A percentile compares a stretch with the other conserved stretches of the same genome.
Evolutionary conservation across 495 filamentous ascomycete species (phyloP).

Genomic region (Hypoxylon intermedium): DNA sequence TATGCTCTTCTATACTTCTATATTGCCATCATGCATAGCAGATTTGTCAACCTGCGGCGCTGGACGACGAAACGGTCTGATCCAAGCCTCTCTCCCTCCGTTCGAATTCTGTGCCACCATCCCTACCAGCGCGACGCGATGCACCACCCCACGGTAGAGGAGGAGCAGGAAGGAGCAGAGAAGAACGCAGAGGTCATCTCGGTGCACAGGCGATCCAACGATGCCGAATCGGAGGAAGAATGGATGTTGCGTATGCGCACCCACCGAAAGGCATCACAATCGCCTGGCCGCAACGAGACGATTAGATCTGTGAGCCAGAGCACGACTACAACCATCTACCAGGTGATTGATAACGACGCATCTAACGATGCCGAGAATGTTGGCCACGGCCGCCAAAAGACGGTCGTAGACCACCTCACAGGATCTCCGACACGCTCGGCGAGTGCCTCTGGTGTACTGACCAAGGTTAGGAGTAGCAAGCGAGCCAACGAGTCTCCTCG

Average conservation of each 20-base stretch:
- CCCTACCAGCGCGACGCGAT: too few relatives aligned
- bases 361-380: conserved; percentile 63
- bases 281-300: conserved; percentile 51
- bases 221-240: conserved; percentile 80
- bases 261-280: conserved; percentile 61
- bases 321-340: conserved; percentile 65
- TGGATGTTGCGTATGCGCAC: conserved; percentile 72
- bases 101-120: too few relatives aligned
- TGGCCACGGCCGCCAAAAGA: conserved; percentile 65
- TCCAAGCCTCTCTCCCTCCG: too few relatives aligned
- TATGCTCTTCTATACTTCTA: too few relatives aligned
- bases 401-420: conserved; percentile 51
- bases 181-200: conserved; percentile 55
- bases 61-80: too few relatives aligned
- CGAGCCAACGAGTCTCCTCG: conserved; percentile 62
- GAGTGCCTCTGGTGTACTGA: conserved; percentile 70
- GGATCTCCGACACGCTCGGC: conserved; percentile 58
- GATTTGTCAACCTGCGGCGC: too few relatives aligned
- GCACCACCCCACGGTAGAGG: too few relatives aligned
- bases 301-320: conserved; percentile 60
- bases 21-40: too few relatives aligned
- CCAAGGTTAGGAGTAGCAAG: conserved; percentile 76
- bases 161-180: too few relatives aligned
- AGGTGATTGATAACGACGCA: conserved; percentile 61
- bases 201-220: conserved; percentile 60